Conservation (phyloP, 1,284 basidiomycete genomes). For the Cryptococcus sp. region DNA sequence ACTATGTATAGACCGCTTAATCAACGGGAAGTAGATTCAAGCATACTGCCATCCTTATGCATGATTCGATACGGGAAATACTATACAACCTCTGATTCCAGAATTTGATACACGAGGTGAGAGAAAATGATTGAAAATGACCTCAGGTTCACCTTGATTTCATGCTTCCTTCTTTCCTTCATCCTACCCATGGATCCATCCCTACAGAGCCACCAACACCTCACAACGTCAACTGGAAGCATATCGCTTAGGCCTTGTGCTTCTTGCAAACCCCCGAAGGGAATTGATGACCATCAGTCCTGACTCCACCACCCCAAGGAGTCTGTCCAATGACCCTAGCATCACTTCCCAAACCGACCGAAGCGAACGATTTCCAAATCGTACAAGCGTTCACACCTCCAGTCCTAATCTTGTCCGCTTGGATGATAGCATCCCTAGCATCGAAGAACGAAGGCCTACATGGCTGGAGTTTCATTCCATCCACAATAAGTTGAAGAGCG, state of each 20-base stretch:
- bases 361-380: conserved; percentile 82
- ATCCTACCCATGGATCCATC: too few species aligned
- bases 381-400: conserved; percentile 87
- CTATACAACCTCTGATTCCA: too few species aligned
- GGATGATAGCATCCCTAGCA: conserved; percentile 86
- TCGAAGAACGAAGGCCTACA: conserved; percentile 89
- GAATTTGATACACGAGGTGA: too few species aligned
- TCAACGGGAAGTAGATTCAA: too few species aligned
- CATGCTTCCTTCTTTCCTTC: too few species aligned
- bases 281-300: conserved; percentile 50
- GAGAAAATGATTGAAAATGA: too few species aligned
- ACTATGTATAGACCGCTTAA: not conserved
- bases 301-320: conserved; percentile 89
- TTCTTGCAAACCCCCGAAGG: conserved; percentile 23
- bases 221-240: too few species aligned
- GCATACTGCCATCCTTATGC: too few species aligned
- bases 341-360: conserved; percentile 73
- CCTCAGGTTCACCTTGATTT: too few species aligned
- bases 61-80: too few species aligned
- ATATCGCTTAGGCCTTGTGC: not conserved
- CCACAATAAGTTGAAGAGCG: conserved; percentile 76
- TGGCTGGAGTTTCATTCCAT: conserved; percentile 90
- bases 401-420: conserved; percentile 85
- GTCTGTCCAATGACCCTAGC: conserved; percentile 69
- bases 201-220: too few species aligned